Percentiles rank a stretch among this genome's conserved stretches.
Conservation (phyloP, 495 filamentous ascomycete species). For the Penicillium steckii region DNA sequence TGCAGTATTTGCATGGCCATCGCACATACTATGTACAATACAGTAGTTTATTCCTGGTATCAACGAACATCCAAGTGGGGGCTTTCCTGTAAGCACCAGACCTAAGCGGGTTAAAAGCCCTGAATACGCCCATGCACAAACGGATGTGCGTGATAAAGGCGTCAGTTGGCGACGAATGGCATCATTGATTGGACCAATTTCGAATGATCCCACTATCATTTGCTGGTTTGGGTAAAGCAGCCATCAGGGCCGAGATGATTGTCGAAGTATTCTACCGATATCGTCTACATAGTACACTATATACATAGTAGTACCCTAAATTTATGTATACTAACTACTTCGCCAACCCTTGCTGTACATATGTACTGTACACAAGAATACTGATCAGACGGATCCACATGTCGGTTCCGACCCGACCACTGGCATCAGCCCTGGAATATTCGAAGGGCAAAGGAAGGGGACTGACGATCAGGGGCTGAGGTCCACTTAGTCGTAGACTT, state of each 20-base stretch:
- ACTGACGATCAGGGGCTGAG: constrained; percentile 18
- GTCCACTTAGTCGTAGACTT: constrained; percentile 3
- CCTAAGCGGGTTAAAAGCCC: background rate
- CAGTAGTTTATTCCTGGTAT: too few relatives aligned
- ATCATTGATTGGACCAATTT: constrained; percentile 5
- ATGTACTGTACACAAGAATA: background rate
- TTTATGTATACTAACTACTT: too few relatives aligned
- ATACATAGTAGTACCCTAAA: too few relatives aligned
- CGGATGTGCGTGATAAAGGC: background rate
- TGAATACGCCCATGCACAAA: background rate
- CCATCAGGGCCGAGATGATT: background rate
- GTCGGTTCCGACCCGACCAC: background rate
- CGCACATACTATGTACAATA: too few relatives aligned
- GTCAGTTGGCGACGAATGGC: constrained; percentile 17
- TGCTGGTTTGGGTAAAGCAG: background rate
- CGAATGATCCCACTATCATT: background rate
- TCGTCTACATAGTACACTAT: too few relatives aligned
- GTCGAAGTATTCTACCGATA: too few relatives aligned
- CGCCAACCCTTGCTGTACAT: too few relatives aligned
- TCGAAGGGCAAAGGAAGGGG: constrained; percentile 1
- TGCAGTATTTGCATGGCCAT: too few relatives aligned
- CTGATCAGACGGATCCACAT: background rate
- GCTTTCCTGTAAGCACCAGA: too few relatives aligned
- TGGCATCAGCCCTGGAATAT: background rate
- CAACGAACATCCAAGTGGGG: too few relatives aligned